Conservation (phyloP, 23 red algal species). For the Cyanidium caldarium region DNA sequence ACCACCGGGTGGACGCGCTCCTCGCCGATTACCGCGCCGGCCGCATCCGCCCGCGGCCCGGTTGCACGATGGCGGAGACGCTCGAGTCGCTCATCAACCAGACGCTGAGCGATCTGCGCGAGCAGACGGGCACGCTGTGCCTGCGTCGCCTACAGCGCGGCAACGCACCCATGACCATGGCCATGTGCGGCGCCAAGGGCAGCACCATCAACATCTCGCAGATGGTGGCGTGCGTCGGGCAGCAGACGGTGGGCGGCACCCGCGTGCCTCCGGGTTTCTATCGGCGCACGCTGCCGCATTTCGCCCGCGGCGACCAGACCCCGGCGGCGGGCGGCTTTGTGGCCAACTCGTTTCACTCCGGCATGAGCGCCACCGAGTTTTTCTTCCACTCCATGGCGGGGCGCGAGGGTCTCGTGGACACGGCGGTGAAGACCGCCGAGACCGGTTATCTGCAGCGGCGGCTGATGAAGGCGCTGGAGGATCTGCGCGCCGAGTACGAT, state of each 20-base stretch:
- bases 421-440: conserved; percentile 96
- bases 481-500: conserved; percentile 87
- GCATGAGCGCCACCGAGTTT: conserved; percentile 85
- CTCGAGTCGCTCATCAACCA: conserved; percentile 63
- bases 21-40: conserved; percentile 28
- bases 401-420: conserved; percentile 90
- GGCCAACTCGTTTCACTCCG: conserved; percentile 79
- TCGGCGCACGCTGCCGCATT: conserved; percentile 81
- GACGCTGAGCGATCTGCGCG: conserved; percentile 58
- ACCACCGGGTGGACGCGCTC: conserved; percentile 31
- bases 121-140: conserved; percentile 51
- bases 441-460: conserved; percentile 78
- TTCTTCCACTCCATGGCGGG: conserved; percentile 97
- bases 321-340: conserved; percentile 95
- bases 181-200: conserved; percentile 82
- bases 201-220: conserved; percentile 94
- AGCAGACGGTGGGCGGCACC: conserved; percentile 78
- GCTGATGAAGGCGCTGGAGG: conserved; percentile 85
- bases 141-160: conserved; percentile 26
- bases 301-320: conserved; percentile 33
- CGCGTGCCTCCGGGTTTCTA: conserved; percentile 79
- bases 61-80: conserved; percentile 69
- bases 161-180: conserved; percentile 83
- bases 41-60: conserved; percentile 49
- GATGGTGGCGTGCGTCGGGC: conserved; percentile 99